These are phyloP conservation scores for Halenospora varia DNA, from an alignment of 495 filamentous ascomycete species.

Conservation along the genomic window DNA sequence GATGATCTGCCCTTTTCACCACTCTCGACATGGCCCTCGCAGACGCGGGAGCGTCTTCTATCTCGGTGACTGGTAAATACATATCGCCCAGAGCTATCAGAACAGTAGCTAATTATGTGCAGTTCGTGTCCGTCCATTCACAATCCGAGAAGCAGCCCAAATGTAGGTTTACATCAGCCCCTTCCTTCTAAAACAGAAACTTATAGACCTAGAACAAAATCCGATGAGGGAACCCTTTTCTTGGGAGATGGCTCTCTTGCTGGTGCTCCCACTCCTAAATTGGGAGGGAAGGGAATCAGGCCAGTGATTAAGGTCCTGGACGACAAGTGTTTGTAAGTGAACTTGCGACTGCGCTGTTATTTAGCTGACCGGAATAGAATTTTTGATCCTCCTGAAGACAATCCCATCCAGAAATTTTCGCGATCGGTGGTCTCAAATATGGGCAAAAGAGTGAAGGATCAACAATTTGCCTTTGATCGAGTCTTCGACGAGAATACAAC, in stretches of 20 bases:
- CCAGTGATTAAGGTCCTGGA: conserved; percentile 95
- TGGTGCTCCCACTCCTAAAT: conserved; percentile 74
- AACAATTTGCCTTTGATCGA: conserved; percentile 93
- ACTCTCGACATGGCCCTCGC: conserved; percentile 44
- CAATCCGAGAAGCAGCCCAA: conserved; percentile 67
- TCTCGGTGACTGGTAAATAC: conserved; percentile 59
- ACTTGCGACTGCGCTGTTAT: background rate
- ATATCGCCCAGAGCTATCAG: background rate
- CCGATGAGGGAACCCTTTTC: conserved; percentile 85
- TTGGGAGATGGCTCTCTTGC: conserved; percentile 94
- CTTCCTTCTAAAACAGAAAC: background rate
- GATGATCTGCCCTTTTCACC: background rate
- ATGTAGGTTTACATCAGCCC: conserved; percentile 53
- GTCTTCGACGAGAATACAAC: conserved; percentile 96
- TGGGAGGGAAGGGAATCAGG: conserved; percentile 80
- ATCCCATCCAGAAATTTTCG: conserved; percentile 86
- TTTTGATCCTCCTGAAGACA: conserved; percentile 97
- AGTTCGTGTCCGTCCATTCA: conserved; percentile 95
- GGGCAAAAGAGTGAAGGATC: conserved; percentile 94
- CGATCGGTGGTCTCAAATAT: conserved; percentile 69
- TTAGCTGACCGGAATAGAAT: conserved; percentile 52
- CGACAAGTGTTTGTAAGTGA: conserved; percentile 85
- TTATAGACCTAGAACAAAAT: conserved; percentile 50
- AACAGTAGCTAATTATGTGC: conserved; percentile 27
- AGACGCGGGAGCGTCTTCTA: conserved; percentile 60